phyloP scores from a whole-genome alignment of 208 protist species.

The Angomonas ambiguus region DNA sequence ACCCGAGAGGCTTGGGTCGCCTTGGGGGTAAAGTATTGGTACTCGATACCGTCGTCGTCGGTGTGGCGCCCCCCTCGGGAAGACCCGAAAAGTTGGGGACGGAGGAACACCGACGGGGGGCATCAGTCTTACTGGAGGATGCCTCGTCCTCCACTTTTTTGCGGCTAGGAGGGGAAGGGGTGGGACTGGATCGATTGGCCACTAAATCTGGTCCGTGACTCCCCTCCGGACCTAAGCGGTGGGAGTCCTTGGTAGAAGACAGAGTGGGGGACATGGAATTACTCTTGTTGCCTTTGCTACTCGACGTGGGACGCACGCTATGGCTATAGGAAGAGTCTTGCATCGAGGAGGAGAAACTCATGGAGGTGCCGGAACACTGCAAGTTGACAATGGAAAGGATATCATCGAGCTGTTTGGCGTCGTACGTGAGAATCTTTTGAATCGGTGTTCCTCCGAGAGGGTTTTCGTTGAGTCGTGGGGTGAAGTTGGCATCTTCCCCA shows the following conservation, averaged over 20 bases:
- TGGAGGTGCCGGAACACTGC: slow-evolving; percentile 20
- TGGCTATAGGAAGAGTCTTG: background rate
- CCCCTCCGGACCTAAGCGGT: too few species aligned
- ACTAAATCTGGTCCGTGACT: too few species aligned
- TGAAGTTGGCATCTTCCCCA: background rate
- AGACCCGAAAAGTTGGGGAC: background rate
- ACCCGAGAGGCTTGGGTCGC: too few species aligned
- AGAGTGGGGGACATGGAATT: too few species aligned
- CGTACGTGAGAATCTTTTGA: background rate
- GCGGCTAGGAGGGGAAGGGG: too few species aligned
- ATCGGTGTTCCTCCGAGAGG: background rate
- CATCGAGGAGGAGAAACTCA: slow-evolving; percentile 21
- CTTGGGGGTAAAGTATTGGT: too few species aligned
- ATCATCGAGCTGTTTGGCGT: slow-evolving; percentile 32
- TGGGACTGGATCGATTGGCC: too few species aligned
- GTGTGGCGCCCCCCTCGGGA: too few species aligned
- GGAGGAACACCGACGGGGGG: background rate
- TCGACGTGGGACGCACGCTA: background rate
- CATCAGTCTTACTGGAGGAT: background rate
- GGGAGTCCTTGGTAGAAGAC: too few species aligned
- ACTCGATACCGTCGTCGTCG: too few species aligned
- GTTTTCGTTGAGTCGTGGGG: background rate
- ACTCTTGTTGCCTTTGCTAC: background rate
- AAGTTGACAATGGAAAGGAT: slow-evolving; percentile 62
- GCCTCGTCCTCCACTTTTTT: background rate